Evolutionary conservation across 805 yeast genomes (phyloP).

Genomic region (Wickerhamomyces strasburgensis): DNA sequence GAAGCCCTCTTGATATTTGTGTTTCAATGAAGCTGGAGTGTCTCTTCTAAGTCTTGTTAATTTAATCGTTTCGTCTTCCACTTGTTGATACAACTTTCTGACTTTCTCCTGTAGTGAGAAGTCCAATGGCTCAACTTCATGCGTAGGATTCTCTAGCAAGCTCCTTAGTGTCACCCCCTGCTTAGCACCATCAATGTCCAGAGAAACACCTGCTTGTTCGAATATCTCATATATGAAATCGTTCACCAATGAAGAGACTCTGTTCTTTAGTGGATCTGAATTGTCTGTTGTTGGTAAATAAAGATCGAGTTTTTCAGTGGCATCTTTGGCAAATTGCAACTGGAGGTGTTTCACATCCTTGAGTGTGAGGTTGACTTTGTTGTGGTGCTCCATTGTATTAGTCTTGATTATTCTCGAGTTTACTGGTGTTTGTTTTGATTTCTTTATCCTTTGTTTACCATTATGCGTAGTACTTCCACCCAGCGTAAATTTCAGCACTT

Average conservation of each 20-base stretch:
- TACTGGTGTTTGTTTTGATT: constrained; percentile 2
- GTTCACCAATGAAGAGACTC: constrained; percentile 39
- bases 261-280: constrained; percentile 40
- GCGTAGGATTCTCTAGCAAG: constrained; percentile 20
- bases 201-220: constrained; percentile 48
- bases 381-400: constrained; percentile 18
- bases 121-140: constrained; percentile 65
- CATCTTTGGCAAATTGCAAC: constrained; percentile 36
- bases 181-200: constrained; percentile 53
- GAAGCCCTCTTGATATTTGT: constrained; percentile 33
- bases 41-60: constrained; percentile 51
- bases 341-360: constrained; percentile 51
- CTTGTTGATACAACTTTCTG: constrained; percentile 48
- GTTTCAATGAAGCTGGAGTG: constrained; percentile 40
- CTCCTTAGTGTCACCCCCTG: constrained; percentile 22
- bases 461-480: not conserved
- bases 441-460: constrained; percentile 5
- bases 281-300: constrained; percentile 39
- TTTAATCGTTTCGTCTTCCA: constrained; percentile 57
- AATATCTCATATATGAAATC: constrained; percentile 48
- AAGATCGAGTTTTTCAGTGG: constrained; percentile 40
- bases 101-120: constrained; percentile 54
- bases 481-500: not conserved
- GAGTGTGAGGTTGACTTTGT: constrained; percentile 42
- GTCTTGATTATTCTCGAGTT: not conserved